Conservation (phyloP, 2,329 filamentous ascomycete genomes). For the Cylindrodendrum hubeiense region DNA sequence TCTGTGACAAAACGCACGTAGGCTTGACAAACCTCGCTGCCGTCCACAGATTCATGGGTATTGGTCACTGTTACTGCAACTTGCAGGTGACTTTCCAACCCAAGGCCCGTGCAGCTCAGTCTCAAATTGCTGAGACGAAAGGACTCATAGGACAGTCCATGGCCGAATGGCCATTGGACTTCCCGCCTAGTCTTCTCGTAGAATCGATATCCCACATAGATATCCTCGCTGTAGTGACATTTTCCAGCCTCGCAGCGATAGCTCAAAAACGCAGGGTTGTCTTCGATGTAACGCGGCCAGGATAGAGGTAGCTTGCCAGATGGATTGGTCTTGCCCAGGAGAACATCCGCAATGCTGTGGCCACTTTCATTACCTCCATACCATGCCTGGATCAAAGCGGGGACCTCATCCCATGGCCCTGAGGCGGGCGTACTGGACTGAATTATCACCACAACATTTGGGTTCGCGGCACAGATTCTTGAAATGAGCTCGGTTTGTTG, state of each 20-base stretch:
- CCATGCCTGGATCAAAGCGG: constrained; percentile 14
- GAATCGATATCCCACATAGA: constrained; percentile 24
- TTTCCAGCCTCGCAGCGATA: constrained; percentile 12
- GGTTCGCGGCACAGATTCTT: not conserved
- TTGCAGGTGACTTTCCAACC: too few relatives aligned
- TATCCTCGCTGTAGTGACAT: constrained; percentile 19
- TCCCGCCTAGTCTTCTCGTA: constrained; percentile 9
- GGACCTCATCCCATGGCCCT: not conserved
- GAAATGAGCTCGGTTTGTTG: not conserved
- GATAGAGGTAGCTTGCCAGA: constrained; percentile 20
- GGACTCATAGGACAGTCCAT: not conserved
- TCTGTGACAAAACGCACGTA: constrained; percentile 8
- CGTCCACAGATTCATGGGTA: not conserved
- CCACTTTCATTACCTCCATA: constrained; percentile 20
- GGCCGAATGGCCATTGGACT: constrained; percentile 17
- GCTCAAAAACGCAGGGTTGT: constrained; percentile 17
- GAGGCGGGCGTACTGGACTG: constrained; percentile 23
- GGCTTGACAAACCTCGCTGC: constrained; percentile 6
- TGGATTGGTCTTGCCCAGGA: constrained; percentile 15
- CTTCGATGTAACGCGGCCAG: constrained; percentile 16
- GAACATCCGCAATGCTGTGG: constrained; percentile 25
- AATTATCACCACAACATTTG: not conserved
- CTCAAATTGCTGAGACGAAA: too few relatives aligned
- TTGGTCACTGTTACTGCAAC: not conserved
- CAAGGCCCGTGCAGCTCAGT: too few relatives aligned